phyloP scores from a whole-genome alignment of 1,284 basidiomycete species.

The Xerocomus minutiporus region DNA sequence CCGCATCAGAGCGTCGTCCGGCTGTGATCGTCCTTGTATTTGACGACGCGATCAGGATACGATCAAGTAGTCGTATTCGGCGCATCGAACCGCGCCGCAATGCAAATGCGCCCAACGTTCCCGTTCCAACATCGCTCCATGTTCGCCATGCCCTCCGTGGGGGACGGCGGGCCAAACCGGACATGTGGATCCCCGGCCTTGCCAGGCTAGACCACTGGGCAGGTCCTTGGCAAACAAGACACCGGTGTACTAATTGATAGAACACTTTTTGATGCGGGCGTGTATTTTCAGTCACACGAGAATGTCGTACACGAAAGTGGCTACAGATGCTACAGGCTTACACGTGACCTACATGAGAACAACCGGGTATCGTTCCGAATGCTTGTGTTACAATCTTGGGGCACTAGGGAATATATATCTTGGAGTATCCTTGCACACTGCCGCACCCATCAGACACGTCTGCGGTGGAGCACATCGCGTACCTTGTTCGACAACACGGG shows the following conservation, averaged over 20 bases:
- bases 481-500: slow-evolving; percentile 69
- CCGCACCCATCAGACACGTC: slow-evolving; percentile 10
- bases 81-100: no score
- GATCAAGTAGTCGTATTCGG: no score
- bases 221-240: background rate
- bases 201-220: background rate
- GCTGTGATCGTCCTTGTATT: background rate
- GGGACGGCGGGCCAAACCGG: no score
- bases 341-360: background rate
- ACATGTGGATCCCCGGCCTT: slow-evolving; percentile 1
- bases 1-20: background rate
- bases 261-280: no score
- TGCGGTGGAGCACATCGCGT: slow-evolving; percentile 26
- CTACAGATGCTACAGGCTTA: background rate
- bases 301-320: background rate
- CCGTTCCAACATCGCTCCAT: no score
- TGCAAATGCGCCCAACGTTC: background rate
- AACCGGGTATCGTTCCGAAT: slow-evolving; percentile 10
- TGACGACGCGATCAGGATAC: background rate
- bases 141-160: no score
- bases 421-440: slow-evolving; percentile 71
- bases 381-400: background rate
- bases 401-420: slow-evolving; percentile 58
- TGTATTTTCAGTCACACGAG: background rate
- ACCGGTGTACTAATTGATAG: no score